These are phyloP conservation scores for Termitomyces sp. DNA, from an alignment of 768 basidiomycete genomes.

Conservation along the genomic window DNA sequence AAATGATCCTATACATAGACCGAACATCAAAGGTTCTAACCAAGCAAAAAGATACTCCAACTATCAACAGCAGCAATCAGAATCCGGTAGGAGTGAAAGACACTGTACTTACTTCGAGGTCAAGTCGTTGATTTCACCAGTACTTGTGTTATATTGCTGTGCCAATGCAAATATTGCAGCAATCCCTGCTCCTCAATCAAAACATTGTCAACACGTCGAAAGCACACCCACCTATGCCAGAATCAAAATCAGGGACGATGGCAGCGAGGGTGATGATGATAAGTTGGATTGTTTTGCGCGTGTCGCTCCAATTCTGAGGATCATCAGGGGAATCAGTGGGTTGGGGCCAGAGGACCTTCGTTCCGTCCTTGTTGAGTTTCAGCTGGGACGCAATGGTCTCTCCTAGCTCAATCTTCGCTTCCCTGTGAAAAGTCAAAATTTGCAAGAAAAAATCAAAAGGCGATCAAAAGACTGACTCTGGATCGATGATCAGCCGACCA, in stretches of 20 bases:
- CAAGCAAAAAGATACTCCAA: conserved; percentile 63
- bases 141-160: conserved; percentile 46
- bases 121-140: conserved; percentile 54
- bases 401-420: conserved; percentile 61
- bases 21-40: conserved; percentile 18
- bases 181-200: conserved; percentile 36
- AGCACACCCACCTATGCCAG: conserved; percentile 48
- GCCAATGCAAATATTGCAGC: conserved; percentile 60
- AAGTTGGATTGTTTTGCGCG: conserved; percentile 51
- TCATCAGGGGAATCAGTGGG: conserved; percentile 58
- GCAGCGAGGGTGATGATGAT: conserved; percentile 60
- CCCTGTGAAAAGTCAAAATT: conserved; percentile 27
- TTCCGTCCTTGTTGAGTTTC: conserved; percentile 54
- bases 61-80: conserved; percentile 21
- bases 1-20: neutral
- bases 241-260: conserved; percentile 64
- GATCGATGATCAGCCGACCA: conserved; percentile 59
- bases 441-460: neutral
- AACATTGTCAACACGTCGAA: neutral
- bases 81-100: neutral
- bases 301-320: conserved; percentile 60
- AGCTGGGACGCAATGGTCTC: conserved; percentile 46
- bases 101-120: conserved; percentile 44
- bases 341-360: conserved; percentile 65
- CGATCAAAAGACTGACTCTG: conserved; percentile 34